phyloP scores from a whole-genome alignment of 2,329 filamentous ascomycete species.

The Calcarisporium arbuscula region DNA sequence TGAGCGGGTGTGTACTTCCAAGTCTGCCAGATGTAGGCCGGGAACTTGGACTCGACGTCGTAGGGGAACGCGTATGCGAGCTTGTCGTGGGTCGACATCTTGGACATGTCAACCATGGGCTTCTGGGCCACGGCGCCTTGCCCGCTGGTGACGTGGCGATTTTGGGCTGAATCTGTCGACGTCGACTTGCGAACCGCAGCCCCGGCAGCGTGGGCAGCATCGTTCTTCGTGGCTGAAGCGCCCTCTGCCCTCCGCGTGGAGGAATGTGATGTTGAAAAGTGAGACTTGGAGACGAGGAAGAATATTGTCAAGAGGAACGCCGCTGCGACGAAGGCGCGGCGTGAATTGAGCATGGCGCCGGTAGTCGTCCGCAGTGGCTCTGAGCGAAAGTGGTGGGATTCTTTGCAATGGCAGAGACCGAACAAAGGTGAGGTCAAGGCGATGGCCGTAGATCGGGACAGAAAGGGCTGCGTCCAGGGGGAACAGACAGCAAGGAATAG shows the following conservation, averaged over 20 bases:
- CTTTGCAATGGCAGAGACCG: too few relatives aligned
- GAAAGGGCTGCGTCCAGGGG: too few relatives aligned
- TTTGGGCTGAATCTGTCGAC: conserved; percentile 2
- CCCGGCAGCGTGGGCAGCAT: conserved; percentile 15
- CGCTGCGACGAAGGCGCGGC: conserved; percentile 67
- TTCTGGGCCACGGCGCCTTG: conserved; percentile 47
- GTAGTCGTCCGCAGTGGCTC: not conserved
- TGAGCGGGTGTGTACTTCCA: conserved; percentile 86
- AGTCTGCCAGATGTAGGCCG: conserved; percentile 98
- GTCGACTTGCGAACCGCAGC: conserved; percentile 6
- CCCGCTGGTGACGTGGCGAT: conserved; percentile 14
- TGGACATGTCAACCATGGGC: conserved; percentile 61
- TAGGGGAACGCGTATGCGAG: conserved; percentile 93
- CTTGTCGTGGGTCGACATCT: conserved; percentile 69
- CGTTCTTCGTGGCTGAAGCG: conserved; percentile 5
- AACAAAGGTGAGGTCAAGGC: too few relatives aligned
- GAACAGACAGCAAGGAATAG: too few relatives aligned
- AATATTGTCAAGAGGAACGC: conserved; percentile 62
- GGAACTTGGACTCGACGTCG: conserved; percentile 81
- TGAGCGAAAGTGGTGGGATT: not conserved
- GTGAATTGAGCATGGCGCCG: conserved; percentile 66
- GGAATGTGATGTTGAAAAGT: conserved; percentile 22
- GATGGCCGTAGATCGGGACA: too few relatives aligned
- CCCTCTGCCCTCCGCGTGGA: conserved; percentile 1
- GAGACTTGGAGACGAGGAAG: conserved; percentile 59